Conservation (phyloP, 345 rosid species). For the Brassica rapa region DNA sequence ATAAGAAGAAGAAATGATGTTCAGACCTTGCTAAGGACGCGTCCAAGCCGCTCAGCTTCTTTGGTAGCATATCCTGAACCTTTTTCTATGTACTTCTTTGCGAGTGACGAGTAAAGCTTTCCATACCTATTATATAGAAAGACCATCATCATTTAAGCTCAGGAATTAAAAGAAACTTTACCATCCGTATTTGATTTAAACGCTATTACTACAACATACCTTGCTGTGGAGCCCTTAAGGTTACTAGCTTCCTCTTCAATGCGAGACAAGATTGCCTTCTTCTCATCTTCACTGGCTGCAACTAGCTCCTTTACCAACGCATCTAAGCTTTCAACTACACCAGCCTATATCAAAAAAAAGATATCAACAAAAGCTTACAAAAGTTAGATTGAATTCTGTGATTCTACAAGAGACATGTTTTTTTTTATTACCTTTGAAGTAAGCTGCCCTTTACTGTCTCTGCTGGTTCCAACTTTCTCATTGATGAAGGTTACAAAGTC, state of each 20-base stretch:
- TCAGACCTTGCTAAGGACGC: constrained; percentile 78
- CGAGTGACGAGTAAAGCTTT: constrained; percentile 76
- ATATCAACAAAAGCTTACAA: background rate
- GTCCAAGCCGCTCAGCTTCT: constrained; percentile 76
- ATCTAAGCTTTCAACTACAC: constrained; percentile 75
- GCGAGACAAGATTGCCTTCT: constrained; percentile 61
- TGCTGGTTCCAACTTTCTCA: constrained; percentile 77
- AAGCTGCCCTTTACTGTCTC: constrained; percentile 86
- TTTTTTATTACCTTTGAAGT: constrained; percentile 56
- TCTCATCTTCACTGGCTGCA: constrained; percentile 71
- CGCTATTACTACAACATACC: constrained; percentile 41
- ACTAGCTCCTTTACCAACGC: constrained; percentile 80
- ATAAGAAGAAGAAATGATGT: background rate
- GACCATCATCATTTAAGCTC: background rate
- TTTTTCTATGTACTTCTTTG: constrained; percentile 70
- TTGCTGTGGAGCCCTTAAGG: constrained; percentile 65
- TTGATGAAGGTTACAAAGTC: constrained; percentile 89
- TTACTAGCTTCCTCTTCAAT: constrained; percentile 77
- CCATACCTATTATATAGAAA: constrained; percentile 55
- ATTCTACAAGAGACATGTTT: background rate
- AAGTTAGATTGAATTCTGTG: background rate
- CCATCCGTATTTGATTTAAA: background rate
- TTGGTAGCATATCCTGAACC: constrained; percentile 79
- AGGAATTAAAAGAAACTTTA: background rate
- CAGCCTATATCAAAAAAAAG: constrained; percentile 63